Conservation (phyloP, 768 basidiomycete species). For the Xerocomellus intermedius region DNA sequence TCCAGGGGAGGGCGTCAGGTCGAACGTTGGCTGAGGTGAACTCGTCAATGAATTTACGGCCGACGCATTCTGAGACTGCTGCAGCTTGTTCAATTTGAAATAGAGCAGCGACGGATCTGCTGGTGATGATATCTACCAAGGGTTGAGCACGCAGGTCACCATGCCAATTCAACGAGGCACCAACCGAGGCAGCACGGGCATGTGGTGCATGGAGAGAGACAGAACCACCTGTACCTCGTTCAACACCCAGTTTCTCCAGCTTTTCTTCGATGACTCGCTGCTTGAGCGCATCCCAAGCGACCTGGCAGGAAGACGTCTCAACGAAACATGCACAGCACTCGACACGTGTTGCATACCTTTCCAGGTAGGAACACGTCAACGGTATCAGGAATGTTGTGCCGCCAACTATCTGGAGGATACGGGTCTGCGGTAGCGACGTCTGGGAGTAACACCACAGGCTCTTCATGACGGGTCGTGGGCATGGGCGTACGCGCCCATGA, state of each 20-base stretch:
- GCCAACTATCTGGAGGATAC: slow-evolving; percentile 66
- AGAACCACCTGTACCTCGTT: slow-evolving; percentile 52
- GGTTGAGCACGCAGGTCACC: slow-evolving; percentile 9
- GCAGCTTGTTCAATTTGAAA: slow-evolving; percentile 83
- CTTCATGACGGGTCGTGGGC: slow-evolving; percentile 34
- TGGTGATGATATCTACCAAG: slow-evolving; percentile 78
- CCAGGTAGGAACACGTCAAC: slow-evolving; percentile 84
- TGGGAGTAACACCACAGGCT: slow-evolving; percentile 26
- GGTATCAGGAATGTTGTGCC: slow-evolving; percentile 55
- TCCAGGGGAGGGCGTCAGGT: slow-evolving; percentile 52
- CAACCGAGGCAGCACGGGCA: slow-evolving; percentile 79
- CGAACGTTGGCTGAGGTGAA: slow-evolving; percentile 64
- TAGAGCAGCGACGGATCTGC: slow-evolving; percentile 80
- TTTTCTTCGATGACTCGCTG: slow-evolving; percentile 77
- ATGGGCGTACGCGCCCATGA: slow-evolving; percentile 65
- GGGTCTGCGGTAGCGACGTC: slow-evolving; percentile 47
- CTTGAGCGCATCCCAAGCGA: slow-evolving; percentile 72
- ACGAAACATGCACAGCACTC: not conserved
- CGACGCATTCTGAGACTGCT: slow-evolving; percentile 60
- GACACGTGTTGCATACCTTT: slow-evolving; percentile 48
- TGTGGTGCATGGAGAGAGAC: slow-evolving; percentile 71
- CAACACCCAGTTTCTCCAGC: slow-evolving; percentile 76
- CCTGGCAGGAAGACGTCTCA: slow-evolving; percentile 38
- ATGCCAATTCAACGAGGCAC: slow-evolving; percentile 33
- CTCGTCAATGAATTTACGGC: slow-evolving; percentile 53